Percentiles rank a stretch among this genome's conserved stretches.
These are phyloP conservation scores for Ziziphus jujuba DNA, from an alignment of 306 rosid genomes.

Conservation along the genomic window DNA sequence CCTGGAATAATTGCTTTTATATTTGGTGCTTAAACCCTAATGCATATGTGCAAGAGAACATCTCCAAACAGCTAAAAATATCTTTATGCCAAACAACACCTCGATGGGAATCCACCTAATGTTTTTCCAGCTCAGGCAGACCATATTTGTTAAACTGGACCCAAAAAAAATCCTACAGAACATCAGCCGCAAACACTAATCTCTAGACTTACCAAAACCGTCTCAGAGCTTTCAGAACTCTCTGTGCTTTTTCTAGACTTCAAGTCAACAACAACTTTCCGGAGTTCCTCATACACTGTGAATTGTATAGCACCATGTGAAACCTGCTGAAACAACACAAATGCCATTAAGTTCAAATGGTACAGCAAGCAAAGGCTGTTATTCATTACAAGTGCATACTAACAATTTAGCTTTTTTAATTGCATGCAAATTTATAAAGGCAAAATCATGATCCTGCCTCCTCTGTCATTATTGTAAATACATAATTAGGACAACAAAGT, in stretches of 20 bases:
- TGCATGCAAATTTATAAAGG: conserved; percentile 14
- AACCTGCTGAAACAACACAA: conserved; percentile 69
- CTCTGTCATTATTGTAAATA: no score
- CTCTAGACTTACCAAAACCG: conserved; percentile 55
- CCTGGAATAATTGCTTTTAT: no score
- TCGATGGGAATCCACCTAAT: neutral
- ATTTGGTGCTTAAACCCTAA: no score
- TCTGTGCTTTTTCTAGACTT: conserved; percentile 43
- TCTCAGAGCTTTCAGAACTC: conserved; percentile 41
- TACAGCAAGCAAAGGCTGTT: conserved; percentile 12
- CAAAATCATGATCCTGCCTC: neutral
- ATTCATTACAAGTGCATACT: neutral
- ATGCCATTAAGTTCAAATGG: conserved; percentile 13
- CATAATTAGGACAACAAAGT: conserved; percentile 32
- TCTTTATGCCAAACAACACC: conserved; percentile 6
- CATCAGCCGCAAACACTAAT: neutral
- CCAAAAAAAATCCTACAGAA: no score
- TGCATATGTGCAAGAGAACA: neutral
- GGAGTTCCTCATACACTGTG: conserved; percentile 86
- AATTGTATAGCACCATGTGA: conserved; percentile 97
- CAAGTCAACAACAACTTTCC: conserved; percentile 55
- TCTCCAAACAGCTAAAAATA: conserved; percentile 19
- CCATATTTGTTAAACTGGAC: neutral
- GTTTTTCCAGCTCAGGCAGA: neutral
- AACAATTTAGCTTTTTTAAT: no score